phyloP scores from a whole-genome alignment of 352 stramenopile genomes.

The Phytophthora megakarya region DNA sequence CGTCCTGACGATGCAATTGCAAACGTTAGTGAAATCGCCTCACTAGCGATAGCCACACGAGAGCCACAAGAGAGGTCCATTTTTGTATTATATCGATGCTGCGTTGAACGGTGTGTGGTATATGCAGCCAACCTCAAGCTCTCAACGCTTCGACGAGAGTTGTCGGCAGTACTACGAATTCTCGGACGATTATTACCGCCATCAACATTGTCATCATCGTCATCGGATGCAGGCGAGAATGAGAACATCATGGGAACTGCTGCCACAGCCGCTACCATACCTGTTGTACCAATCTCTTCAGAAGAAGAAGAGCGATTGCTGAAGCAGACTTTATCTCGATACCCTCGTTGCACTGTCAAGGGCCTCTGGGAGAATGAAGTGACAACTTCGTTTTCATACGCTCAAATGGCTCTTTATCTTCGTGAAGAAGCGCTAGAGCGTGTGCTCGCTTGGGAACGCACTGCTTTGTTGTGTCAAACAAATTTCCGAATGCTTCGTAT shows the following conservation, averaged over 20 bases:
- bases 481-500: constrained; percentile 63
- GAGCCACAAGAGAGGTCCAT: constrained; percentile 56
- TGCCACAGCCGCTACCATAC: constrained; percentile 3
- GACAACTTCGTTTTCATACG: constrained; percentile 45
- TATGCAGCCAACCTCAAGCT: constrained; percentile 65
- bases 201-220: background rate
- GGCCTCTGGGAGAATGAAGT: constrained; percentile 68
- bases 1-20: constrained; percentile 70
- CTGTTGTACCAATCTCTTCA: constrained; percentile 33
- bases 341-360: constrained; percentile 42
- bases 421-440: constrained; percentile 64
- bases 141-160: constrained; percentile 48
- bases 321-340: constrained; percentile 41
- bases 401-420: constrained; percentile 70
- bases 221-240: background rate
- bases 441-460: constrained; percentile 58
- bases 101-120: constrained; percentile 62
- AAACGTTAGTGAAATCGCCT: constrained; percentile 63
- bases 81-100: constrained; percentile 41
- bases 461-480: constrained; percentile 53
- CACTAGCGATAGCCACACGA: constrained; percentile 46
- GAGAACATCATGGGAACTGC: constrained; percentile 11
- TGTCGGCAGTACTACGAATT: constrained; percentile 48
- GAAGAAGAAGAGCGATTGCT: constrained; percentile 33
- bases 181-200: constrained; percentile 8